Evolutionary conservation across 2,329 filamentous ascomycete genomes (phyloP).

Genomic region (Cordyceps cicadae): DNA sequence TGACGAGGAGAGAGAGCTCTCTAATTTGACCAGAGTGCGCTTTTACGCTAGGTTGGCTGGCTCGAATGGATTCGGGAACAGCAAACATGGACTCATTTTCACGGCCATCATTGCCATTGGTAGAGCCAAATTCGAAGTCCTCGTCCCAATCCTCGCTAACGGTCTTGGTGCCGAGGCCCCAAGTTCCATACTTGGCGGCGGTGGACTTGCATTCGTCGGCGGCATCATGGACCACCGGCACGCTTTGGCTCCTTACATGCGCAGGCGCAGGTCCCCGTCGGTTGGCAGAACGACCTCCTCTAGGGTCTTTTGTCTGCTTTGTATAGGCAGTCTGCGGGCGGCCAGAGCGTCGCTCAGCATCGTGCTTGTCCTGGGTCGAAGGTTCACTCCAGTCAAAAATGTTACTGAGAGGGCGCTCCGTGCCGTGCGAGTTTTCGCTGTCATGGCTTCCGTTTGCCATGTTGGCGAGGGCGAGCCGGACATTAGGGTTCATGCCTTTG

Average conservation of each 20-base stretch:
- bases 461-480: slow-evolving; percentile 46
- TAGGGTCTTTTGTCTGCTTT: slow-evolving; percentile 62
- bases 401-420: slow-evolving; percentile 54
- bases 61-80: slow-evolving; percentile 68
- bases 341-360: slow-evolving; percentile 48
- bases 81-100: slow-evolving; percentile 27
- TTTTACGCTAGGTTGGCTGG: slow-evolving; percentile 72
- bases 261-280: slow-evolving; percentile 60
- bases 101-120: slow-evolving; percentile 29
- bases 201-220: slow-evolving; percentile 45
- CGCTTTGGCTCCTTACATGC: slow-evolving; percentile 74
- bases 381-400: slow-evolving; percentile 75
- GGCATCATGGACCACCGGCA: slow-evolving; percentile 61
- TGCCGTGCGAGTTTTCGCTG: slow-evolving; percentile 14
- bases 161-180: slow-evolving; percentile 70
- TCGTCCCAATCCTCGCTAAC: slow-evolving; percentile 85
- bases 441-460: slow-evolving; percentile 34
- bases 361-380: slow-evolving; percentile 50
- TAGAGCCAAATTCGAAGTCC: slow-evolving; percentile 67
- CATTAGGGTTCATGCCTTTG: slow-evolving; percentile 42
- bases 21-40: slow-evolving; percentile 77
- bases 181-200: slow-evolving; percentile 69
- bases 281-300: slow-evolving; percentile 59
- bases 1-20: slow-evolving; percentile 72
- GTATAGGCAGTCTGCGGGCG: slow-evolving; percentile 69